Percentiles rank a stretch among this genome's conserved stretches.
These are phyloP conservation scores for Tephrocybe sp. DNA, from an alignment of 768 basidiomycete species.

Conservation along the genomic window DNA sequence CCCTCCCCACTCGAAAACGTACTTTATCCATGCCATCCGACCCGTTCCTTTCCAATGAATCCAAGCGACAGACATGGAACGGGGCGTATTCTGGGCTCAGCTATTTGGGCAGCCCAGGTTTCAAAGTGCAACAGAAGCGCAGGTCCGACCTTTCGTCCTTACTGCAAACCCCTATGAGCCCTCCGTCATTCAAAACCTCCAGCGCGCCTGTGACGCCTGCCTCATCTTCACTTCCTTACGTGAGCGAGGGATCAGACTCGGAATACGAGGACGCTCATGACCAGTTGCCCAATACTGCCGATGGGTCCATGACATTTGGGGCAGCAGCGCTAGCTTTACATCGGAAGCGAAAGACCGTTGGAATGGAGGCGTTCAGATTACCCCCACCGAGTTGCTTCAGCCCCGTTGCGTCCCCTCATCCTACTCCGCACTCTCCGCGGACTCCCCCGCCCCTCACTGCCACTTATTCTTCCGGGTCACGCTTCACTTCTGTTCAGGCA, in stretches of 20 bases:
- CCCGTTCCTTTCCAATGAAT: slow-evolving; percentile 21
- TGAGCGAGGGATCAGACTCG: slow-evolving; percentile 33
- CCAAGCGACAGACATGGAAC: slow-evolving; percentile 77
- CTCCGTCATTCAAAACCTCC: slow-evolving; percentile 22
- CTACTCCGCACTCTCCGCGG: slow-evolving; percentile 30
- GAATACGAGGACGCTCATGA: slow-evolving; percentile 21
- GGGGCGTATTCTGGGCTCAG: slow-evolving; percentile 60
- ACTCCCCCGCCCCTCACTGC: slow-evolving; percentile 31
- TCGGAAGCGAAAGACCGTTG: slow-evolving; percentile 49
- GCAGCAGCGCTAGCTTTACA: slow-evolving; percentile 61
- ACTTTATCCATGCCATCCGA: slow-evolving; percentile 24
- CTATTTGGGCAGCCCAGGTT: slow-evolving; percentile 43
- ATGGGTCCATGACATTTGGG: slow-evolving; percentile 46
- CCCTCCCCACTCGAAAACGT: slow-evolving; percentile 37
- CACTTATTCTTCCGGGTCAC: slow-evolving; percentile 48
- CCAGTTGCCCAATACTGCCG: slow-evolving; percentile 15
- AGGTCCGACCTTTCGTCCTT: slow-evolving; percentile 55
- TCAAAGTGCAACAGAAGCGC: slow-evolving; percentile 50
- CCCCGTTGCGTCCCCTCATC: slow-evolving; percentile 21
- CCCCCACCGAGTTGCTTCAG: slow-evolving; percentile 34
- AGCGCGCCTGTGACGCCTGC: slow-evolving; percentile 39
- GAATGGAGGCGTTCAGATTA: slow-evolving; percentile 48
- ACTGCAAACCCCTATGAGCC: slow-evolving; percentile 27
- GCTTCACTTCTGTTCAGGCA: slow-evolving; percentile 60
- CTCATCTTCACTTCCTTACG: slow-evolving; percentile 14